Conservation (phyloP, 257 asterid genomes). For the Solanum habrochaites region DNA sequence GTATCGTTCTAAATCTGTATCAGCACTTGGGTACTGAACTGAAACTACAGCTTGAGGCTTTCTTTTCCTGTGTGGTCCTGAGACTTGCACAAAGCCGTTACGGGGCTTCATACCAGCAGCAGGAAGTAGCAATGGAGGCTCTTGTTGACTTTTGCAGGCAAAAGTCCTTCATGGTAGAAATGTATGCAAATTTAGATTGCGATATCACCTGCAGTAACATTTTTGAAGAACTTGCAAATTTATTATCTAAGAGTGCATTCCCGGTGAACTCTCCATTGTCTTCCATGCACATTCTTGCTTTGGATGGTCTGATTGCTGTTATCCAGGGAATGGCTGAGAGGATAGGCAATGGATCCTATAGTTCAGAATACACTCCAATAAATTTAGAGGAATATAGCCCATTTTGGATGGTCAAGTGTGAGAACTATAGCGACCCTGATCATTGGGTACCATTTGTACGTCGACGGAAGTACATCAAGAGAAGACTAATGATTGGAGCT, state of each 20-base stretch:
- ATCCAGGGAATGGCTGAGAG: slow-evolving; percentile 99
- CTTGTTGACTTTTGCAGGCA: slow-evolving; percentile 95
- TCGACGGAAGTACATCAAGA: slow-evolving; percentile 69
- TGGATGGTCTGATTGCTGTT: slow-evolving; percentile 94
- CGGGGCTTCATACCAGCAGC: slow-evolving; percentile 95
- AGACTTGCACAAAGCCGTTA: slow-evolving; percentile 85
- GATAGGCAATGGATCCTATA: slow-evolving; percentile 67
- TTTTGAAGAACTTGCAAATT: slow-evolving; percentile 92
- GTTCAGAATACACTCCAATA: slow-evolving; percentile 44
- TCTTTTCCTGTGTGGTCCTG: slow-evolving; percentile 87
- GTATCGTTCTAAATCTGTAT: slow-evolving; percentile 81
- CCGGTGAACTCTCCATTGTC: slow-evolving; percentile 95
- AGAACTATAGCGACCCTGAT: slow-evolving; percentile 70
- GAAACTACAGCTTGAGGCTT: slow-evolving; percentile 92
- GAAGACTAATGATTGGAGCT: slow-evolving; percentile 94
- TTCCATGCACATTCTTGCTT: slow-evolving; percentile 93
- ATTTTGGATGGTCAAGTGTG: slow-evolving; percentile 94
- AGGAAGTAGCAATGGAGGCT: slow-evolving; percentile 99
- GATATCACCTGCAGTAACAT: slow-evolving; percentile 91
- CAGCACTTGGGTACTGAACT: slow-evolving; percentile 75
- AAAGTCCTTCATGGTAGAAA: slow-evolving; percentile 83
- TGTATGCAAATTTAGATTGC: slow-evolving; percentile 89
- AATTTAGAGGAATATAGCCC: slow-evolving; percentile 76
- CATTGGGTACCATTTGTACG: slow-evolving; percentile 92
- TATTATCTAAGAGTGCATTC: slow-evolving; percentile 87